Conservation (phyloP, 2,329 filamentous ascomycete species). For the Pseudocercospora crystallina region DNA sequence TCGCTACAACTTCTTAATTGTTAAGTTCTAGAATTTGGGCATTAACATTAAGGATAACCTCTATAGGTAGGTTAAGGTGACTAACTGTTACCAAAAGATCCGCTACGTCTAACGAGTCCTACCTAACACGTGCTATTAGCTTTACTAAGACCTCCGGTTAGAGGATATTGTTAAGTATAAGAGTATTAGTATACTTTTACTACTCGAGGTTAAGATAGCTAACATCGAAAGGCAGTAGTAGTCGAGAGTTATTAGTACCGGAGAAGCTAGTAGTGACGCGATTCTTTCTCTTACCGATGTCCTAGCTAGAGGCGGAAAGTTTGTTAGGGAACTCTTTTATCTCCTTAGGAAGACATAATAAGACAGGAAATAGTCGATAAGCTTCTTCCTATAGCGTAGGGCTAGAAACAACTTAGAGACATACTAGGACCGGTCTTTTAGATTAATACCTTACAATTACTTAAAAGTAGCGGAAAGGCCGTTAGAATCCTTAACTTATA, state of each 20-base stretch:
- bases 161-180: slow-evolving; percentile 62
- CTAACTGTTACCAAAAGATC: slow-evolving; percentile 49
- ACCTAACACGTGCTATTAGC: too few species aligned
- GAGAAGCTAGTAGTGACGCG: slow-evolving; percentile 65
- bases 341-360: slow-evolving; percentile 63
- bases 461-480: slow-evolving; percentile 16
- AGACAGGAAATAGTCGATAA: slow-evolving; percentile 66
- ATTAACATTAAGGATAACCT: slow-evolving; percentile 69
- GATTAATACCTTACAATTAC: slow-evolving; percentile 26
- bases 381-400: slow-evolving; percentile 53
- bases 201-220: slow-evolving; percentile 58
- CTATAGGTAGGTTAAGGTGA: slow-evolving; percentile 40
- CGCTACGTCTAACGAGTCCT: slow-evolving; percentile 21
- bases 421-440: slow-evolving; percentile 25
- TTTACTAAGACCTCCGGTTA: slow-evolving; percentile 48
- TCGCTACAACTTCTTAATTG: slow-evolving; percentile 55
- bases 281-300: slow-evolving; percentile 58
- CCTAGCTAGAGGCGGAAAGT: slow-evolving; percentile 66
- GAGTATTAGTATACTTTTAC: slow-evolving; percentile 64
- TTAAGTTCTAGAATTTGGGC: slow-evolving; percentile 65
- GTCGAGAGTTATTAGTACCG: slow-evolving; percentile 66
- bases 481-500: slow-evolving; percentile 17
- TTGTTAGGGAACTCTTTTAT: slow-evolving; percentile 65
- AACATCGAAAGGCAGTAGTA: slow-evolving; percentile 60
- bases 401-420: slow-evolving; percentile 34